Evolutionary conservation across 192 early-diverging fungal genomes (phyloP), one percentile per base, ranked within the genome.

Genomic region (Spinellus fusiger): DNA sequence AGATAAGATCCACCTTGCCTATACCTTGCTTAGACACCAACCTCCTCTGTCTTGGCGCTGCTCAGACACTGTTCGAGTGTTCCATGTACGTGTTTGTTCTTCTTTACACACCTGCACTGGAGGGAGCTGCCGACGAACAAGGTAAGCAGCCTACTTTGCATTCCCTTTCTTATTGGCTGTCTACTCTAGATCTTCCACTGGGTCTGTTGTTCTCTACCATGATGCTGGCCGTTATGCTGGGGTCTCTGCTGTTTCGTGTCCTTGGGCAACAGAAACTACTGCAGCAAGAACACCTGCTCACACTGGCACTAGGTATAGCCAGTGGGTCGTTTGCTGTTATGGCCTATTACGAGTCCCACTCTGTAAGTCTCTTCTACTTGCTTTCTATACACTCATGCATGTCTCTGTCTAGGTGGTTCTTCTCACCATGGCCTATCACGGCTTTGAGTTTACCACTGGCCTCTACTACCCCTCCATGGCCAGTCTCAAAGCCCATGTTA

Each of bases 71-170:
- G 13, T 85, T 83, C 66, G 84, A 85, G 59, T 76, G 73, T 50
- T 78, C 78, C 50, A 85, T 85, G 84, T 85, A 85, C 62, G 75
- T 76, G 3, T 85, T 85, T 62, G 84, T 85, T 23, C 52, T 85
- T 5, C 62, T 85, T 5, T 85, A 79, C 61, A 82, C 74, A 5
- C 84, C 84, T 22, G 75, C 78, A 3, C 50, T 85, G 22, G 83
- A 83, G 63, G 65, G 55, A 27, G 59, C 59, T 26, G 23, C 37
- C 40, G 18, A 51, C 22, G 16, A 27, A 27, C 46, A 57, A 33
- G 52, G 59, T 62, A 56, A 28, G 25, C 4, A 52, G 13, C 57
- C 37, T 18, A 12, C 64, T 51, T 35, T 46, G 10, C 10, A 28
- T 37, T 34, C 54, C 62, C 49, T 18, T 35, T 71, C 25, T 65